Evolutionary conservation across 805 yeast genomes (phyloP).

Genomic region (Ogataea ganodermae): DNA sequence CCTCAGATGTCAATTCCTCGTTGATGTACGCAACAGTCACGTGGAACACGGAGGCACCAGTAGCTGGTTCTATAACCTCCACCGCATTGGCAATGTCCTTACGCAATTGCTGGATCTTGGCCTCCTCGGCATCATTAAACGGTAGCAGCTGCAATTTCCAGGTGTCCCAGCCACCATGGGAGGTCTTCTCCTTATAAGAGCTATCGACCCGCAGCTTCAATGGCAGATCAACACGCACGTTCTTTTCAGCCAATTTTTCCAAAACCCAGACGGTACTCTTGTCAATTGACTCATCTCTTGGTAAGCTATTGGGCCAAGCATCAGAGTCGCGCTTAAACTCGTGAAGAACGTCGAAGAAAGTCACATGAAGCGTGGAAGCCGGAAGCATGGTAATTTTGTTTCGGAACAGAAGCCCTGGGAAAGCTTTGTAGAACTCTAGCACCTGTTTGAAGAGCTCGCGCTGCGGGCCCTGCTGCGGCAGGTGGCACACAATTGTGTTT

Average conservation of each 20-base stretch:
- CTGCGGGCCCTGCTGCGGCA: constrained; percentile 22
- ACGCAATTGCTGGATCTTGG: constrained; percentile 13
- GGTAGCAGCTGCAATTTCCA: constrained; percentile 23
- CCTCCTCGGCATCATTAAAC: constrained; percentile 12
- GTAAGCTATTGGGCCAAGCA: constrained; percentile 19
- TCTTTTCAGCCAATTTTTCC: constrained; percentile 7
- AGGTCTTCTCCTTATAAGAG: constrained; percentile 12
- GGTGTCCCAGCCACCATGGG: constrained; percentile 20
- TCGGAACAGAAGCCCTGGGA: constrained; percentile 15
- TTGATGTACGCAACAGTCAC: constrained; percentile 22
- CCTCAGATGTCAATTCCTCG: constrained; percentile 18
- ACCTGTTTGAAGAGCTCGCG: constrained; percentile 16
- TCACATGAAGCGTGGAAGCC: constrained; percentile 21
- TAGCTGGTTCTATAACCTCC: constrained; percentile 7
- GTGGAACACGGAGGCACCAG: constrained; percentile 17
- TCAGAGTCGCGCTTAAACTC: constrained; percentile 18
- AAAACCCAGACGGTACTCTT: constrained; percentile 20
- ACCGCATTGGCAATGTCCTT: constrained; percentile 13
- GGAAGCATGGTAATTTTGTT: constrained; percentile 24
- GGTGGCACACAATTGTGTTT: constrained; percentile 21
- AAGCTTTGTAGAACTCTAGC: constrained; percentile 17
- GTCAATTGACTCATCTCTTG: constrained; percentile 19
- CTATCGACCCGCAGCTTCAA: constrained; percentile 16
- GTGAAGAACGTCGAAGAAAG: constrained; percentile 21
- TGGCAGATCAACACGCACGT: constrained; percentile 16